phyloP scores from a whole-genome alignment of 2,329 filamentous ascomycete species.

The Shiraia bambusicola region DNA sequence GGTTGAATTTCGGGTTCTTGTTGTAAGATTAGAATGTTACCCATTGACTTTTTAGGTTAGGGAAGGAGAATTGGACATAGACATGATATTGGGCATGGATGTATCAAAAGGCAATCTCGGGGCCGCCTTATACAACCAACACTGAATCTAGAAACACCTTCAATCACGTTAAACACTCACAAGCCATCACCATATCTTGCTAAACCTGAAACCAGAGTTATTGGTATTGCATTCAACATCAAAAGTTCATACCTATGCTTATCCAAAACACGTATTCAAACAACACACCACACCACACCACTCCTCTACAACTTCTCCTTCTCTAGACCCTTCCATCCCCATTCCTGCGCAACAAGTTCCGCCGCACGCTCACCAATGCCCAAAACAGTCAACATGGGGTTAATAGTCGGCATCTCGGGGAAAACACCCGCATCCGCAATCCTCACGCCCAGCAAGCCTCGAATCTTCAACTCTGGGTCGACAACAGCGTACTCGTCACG shows the following conservation, averaged over 20 bases:
- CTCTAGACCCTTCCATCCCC: slow-evolving; percentile 63
- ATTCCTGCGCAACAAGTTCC: slow-evolving; percentile 77
- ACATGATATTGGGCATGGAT: too few species aligned
- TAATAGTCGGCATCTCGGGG: slow-evolving; percentile 82
- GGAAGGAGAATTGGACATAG: too few species aligned
- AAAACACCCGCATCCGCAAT: slow-evolving; percentile 88
- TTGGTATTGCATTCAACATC: neutral
- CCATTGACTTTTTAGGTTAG: too few species aligned
- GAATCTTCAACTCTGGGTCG: slow-evolving; percentile 70
- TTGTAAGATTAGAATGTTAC: too few species aligned
- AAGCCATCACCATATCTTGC: too few species aligned
- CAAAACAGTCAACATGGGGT: slow-evolving; percentile 88
- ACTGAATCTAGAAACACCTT: too few species aligned
- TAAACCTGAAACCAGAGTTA: too few species aligned
- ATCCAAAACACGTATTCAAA: neutral
- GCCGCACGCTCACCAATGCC: slow-evolving; percentile 81
- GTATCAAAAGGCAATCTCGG: too few species aligned
- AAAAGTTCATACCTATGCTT: neutral
- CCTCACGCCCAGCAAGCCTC: slow-evolving; percentile 70
- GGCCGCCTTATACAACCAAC: too few species aligned
- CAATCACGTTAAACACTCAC: too few species aligned
- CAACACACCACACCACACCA: too few species aligned
- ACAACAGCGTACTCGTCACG: slow-evolving; percentile 75
- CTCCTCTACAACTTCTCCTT: slow-evolving; percentile 53
- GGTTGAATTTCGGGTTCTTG: too few species aligned